A percentile compares a stretch with the other conserved stretches of the same genome.
Conservation (phyloP, 495 filamentous ascomycete species). For the Daldinia grandis region DNA sequence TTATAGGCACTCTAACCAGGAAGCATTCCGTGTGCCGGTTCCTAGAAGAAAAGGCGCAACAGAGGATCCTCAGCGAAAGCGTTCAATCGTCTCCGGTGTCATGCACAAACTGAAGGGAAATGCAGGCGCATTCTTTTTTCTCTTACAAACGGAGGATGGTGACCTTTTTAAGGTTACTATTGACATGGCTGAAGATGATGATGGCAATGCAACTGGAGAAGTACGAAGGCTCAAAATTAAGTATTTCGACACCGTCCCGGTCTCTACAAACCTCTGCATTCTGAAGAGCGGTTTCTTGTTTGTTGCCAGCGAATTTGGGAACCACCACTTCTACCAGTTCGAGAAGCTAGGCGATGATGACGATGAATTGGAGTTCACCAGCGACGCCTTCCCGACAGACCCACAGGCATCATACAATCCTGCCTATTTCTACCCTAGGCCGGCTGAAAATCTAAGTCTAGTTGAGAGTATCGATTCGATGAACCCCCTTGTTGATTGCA, state of each 20-base stretch:
- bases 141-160: conserved; percentile 94
- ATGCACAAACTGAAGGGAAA: conserved; percentile 96
- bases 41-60: conserved; percentile 84
- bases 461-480: conserved; percentile 88
- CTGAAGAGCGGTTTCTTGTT: conserved; percentile 96
- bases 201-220: conserved; percentile 78
- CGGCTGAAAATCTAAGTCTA: conserved; percentile 80
- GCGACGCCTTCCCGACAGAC: conserved; percentile 82
- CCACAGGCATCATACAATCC: conserved; percentile 71
- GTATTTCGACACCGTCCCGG: conserved; percentile 95
- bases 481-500: conserved; percentile 90
- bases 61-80: conserved; percentile 91
- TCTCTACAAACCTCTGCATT: conserved; percentile 86
- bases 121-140: conserved; percentile 88
- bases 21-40: conserved; percentile 86
- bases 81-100: conserved; percentile 84
- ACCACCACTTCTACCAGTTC: conserved; percentile 96
- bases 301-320: conserved; percentile 89
- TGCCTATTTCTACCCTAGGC: conserved; percentile 83
- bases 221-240: conserved; percentile 89
- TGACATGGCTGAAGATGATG: conserved; percentile 85
- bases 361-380: conserved; percentile 83
- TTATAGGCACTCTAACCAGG: conserved; percentile 92
- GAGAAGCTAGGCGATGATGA: conserved; percentile 98
- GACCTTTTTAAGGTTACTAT: conserved; percentile 97